Base-by-base conservation (phyloP, 2,329 filamentous ascomycete genomes). In the Keithomyces neogunnii region DNA sequence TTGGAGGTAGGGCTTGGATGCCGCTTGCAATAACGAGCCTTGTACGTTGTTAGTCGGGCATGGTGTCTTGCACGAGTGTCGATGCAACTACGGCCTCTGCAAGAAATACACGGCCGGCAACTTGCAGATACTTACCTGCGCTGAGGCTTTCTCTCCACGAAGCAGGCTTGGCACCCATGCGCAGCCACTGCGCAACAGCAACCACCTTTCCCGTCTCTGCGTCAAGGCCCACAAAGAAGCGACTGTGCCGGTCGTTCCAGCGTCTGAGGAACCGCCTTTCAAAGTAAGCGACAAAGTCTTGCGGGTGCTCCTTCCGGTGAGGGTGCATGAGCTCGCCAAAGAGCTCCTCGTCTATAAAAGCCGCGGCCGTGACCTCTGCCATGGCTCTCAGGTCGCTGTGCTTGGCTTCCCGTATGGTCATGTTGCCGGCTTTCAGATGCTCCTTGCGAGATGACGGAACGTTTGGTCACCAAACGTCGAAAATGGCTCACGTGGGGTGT, bases 291-390 rank as follows among this genome's bases (percentile, higher is more conserved):
- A 65, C 53, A 26, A 61, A 58, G 50, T 70, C 63, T 11, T 55
- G 49, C 0, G 67, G 66, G 38, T 62, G 60, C 31, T 63, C 47
- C 4, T 60, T 50, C 26, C 67, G 66, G 49, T 64, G 56, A 3
- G 67, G 67, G 47, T 69, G 63, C 29, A 69, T 66, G 26, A 66
- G 52, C 2, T 61, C 53, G 26, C 66, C 67, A 35, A 66, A 66
- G 5, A 70, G 45, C 9, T 60, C 59, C 31, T 70, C 66, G 5
- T 68, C 57, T 56, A 59, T 60, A 49, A 70, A 70, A 0, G 66
- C 66, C 13, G 54, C 53, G 4, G 67, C 59, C 49, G 63, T 53
- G 8, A 65, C 52, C 55, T 60, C 56, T 8, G 65, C 62, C 45
- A 68, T 60, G 36, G 56, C 58, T 0, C 58, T 56, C 2, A 66